Evolutionary conservation across 2,329 filamentous ascomycete genomes (phyloP).

Genomic region (Sodiomyces alkalinus): DNA sequence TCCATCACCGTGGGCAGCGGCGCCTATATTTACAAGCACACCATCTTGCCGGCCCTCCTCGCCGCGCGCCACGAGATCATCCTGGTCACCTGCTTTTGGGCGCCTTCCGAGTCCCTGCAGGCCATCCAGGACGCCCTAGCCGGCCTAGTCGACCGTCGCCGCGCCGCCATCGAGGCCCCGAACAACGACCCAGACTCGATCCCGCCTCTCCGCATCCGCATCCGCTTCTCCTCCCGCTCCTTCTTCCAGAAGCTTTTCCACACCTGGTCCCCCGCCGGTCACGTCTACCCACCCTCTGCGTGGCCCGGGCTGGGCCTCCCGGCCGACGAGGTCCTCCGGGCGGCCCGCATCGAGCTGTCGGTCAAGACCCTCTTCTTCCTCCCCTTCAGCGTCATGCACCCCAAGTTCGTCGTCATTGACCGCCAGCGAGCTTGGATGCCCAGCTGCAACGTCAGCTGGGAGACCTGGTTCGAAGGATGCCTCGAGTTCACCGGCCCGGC

Average conservation of each 20-base stretch:
- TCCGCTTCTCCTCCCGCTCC: slow-evolving; percentile 64
- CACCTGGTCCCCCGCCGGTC: slow-evolving; percentile 44
- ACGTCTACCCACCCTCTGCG: slow-evolving; percentile 39
- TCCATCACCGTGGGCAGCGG: slow-evolving; percentile 43
- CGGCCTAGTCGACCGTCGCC: slow-evolving; percentile 34
- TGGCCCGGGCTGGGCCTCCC: slow-evolving; percentile 57
- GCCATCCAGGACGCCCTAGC: slow-evolving; percentile 42
- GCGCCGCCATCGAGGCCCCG: slow-evolving; percentile 17
- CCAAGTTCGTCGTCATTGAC: slow-evolving; percentile 68
- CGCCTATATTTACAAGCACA: slow-evolving; percentile 35
- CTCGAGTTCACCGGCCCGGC: slow-evolving; percentile 49
- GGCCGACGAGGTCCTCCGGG: slow-evolving; percentile 28
- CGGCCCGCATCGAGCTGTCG: slow-evolving; percentile 47
- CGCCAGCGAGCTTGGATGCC: slow-evolving; percentile 51
- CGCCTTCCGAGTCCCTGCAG: slow-evolving; percentile 44
- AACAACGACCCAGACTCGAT: slow-evolving; percentile 9
- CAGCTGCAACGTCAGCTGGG: slow-evolving; percentile 77
- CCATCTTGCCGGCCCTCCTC: slow-evolving; percentile 45
- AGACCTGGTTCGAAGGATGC: slow-evolving; percentile 73
- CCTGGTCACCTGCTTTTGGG: slow-evolving; percentile 75
- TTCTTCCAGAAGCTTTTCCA: slow-evolving; percentile 63
- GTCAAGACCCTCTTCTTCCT: slow-evolving; percentile 68
- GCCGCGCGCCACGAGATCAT: slow-evolving; percentile 49
- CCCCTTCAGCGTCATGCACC: slow-evolving; percentile 77
- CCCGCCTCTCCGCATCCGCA: slow-evolving; percentile 39